Conservation (phyloP, 2,329 filamentous ascomycete genomes). For the Fusarium abutilonis region DNA sequence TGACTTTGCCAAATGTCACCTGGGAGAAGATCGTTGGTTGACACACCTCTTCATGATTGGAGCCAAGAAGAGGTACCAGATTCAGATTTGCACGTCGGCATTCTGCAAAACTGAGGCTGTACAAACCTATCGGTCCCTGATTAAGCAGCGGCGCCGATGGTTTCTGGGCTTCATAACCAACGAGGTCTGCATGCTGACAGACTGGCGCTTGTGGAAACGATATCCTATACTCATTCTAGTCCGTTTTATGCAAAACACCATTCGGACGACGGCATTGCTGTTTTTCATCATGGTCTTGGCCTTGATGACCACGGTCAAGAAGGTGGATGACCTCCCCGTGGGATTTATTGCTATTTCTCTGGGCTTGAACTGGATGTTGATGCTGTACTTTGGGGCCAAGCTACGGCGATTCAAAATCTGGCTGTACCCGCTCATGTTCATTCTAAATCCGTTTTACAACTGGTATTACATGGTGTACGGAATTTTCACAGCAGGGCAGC, state of each 20-base stretch:
- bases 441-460: slow-evolving; percentile 96
- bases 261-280: slow-evolving; percentile 89
- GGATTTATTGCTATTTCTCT: slow-evolving; percentile 94
- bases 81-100: slow-evolving; percentile 96
- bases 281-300: slow-evolving; percentile 95
- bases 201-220: slow-evolving; percentile 87
- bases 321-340: slow-evolving; percentile 80
- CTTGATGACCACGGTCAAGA: slow-evolving; percentile 83
- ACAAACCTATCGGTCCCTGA: slow-evolving; percentile 82
- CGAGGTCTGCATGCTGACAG: slow-evolving; percentile 97
- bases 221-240: slow-evolving; percentile 89
- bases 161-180: slow-evolving; percentile 98
- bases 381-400: slow-evolving; percentile 93
- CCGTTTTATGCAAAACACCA: slow-evolving; percentile 95
- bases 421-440: slow-evolving; percentile 95
- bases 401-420: slow-evolving; percentile 91
- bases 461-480: slow-evolving; percentile 99
- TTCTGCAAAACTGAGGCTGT: slow-evolving; percentile 99
- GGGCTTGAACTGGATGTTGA: slow-evolving; percentile 91
- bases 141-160: slow-evolving; percentile 96
- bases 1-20: slow-evolving; percentile 93
- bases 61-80: slow-evolving; percentile 90
- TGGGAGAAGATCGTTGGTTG: slow-evolving; percentile 95
- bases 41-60: slow-evolving; percentile 99
- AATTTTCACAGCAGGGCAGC: slow-evolving; percentile 91